Percentiles rank a stretch among this genome's conserved stretches.
These are phyloP conservation scores for Solanum chiquidenum DNA, from an alignment of 257 asterid species.

Conservation along the genomic window DNA sequence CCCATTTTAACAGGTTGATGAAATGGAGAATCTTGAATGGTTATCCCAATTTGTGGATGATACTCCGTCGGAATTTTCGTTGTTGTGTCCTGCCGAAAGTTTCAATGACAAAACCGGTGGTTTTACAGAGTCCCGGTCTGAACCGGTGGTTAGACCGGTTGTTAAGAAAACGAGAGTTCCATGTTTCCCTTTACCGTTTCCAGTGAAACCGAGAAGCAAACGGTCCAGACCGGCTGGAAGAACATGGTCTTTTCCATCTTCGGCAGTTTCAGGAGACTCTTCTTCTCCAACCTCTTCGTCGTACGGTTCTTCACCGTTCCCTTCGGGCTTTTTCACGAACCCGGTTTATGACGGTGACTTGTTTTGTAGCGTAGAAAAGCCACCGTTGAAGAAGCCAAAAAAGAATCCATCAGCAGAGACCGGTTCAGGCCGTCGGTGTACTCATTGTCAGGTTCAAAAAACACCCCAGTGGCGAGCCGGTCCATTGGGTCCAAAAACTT, in stretches of 20 bases:
- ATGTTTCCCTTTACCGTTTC: conserved; percentile 26
- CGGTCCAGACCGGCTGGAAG: conserved; percentile 30
- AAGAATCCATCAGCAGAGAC: conserved; percentile 23
- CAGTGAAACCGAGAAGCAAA: conserved; percentile 40
- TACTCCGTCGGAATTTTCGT: conserved; percentile 35
- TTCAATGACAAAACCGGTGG: conserved; percentile 20
- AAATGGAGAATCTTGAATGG: conserved; percentile 77
- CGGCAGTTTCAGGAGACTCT: conserved; percentile 29
- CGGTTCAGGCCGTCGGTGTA: conserved; percentile 56
- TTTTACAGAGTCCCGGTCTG: conserved; percentile 9
- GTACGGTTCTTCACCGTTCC: conserved; percentile 19
- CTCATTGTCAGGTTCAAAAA: conserved; percentile 65
- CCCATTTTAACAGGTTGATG: conserved; percentile 44
- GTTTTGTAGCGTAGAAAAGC: conserved; percentile 30
- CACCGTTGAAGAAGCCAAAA: conserved; percentile 47
- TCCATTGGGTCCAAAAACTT: conserved; percentile 66
- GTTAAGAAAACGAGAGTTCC: conserved; percentile 14
- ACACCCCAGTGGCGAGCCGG: conserved; percentile 93
- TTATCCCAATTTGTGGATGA: conserved; percentile 70
- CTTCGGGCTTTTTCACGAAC: conserved; percentile 11
- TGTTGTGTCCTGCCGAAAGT: conserved; percentile 33
- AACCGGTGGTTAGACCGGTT: conserved; percentile 16
- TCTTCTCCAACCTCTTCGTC: conserved; percentile 42
- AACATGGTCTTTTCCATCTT: conserved; percentile 35
- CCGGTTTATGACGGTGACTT: conserved; percentile 26